phyloP scores from a whole-genome alignment of 345 rosid species.

The Ceriops tagal region DNA sequence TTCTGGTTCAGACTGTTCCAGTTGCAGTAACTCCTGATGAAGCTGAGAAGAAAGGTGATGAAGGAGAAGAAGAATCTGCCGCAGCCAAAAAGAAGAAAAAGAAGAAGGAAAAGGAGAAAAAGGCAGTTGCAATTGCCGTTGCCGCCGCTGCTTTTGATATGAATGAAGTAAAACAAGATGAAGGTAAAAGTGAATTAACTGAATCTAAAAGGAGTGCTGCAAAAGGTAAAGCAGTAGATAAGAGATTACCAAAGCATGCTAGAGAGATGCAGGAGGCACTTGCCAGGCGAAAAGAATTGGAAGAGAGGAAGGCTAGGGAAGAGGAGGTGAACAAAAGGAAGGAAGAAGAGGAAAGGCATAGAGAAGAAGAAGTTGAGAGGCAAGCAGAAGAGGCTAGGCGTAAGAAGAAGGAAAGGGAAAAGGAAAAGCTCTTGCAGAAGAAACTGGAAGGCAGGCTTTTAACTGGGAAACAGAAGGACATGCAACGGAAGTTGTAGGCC shows the following conservation, averaged over 20 bases:
- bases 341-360: conserved; percentile 84
- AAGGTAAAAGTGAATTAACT: conserved; percentile 38
- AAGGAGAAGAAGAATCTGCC: conserved; percentile 60
- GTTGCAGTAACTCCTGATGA: conserved; percentile 31
- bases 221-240: conserved; percentile 72
- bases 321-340: conserved; percentile 78
- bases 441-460: conserved; percentile 85
- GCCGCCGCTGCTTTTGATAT: conserved; percentile 31
- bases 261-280: conserved; percentile 95
- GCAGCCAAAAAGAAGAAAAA: conserved; percentile 88
- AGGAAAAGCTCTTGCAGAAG: conserved; percentile 78
- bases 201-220: conserved; percentile 63
- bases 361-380: conserved; percentile 81
- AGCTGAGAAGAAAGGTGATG: conserved; percentile 69
- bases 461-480: conserved; percentile 84
- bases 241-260: conserved; percentile 85
- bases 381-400: conserved; percentile 95
- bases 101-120: conserved; percentile 79
- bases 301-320: conserved; percentile 75
- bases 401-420: conserved; percentile 76
- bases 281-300: conserved; percentile 71
- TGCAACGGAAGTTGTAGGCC: conserved; percentile 77
- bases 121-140: conserved; percentile 44
- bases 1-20: conserved; percentile 45
- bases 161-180: conserved; percentile 51